Percentiles rank a stretch among this genome's conserved stretches.
Conservation (phyloP, 225 moss, liverwort and hornwort genomes). For the Antitrichia curtipendula region DNA sequence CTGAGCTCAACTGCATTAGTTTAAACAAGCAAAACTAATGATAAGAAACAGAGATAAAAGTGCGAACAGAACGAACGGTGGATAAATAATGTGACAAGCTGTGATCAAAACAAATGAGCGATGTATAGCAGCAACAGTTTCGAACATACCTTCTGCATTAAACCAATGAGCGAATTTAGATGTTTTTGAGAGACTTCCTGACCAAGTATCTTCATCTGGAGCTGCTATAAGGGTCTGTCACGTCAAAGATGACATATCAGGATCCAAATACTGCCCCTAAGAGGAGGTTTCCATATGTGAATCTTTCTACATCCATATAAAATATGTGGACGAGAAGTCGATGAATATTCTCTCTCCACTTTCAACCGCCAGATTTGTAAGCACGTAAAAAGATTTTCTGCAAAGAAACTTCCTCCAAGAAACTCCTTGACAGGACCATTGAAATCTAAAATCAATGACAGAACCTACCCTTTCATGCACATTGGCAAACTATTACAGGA, state of each 20-base stretch:
- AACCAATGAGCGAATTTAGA: slow-evolving; percentile 94
- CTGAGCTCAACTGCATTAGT: not conserved
- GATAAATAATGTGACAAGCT: not conserved
- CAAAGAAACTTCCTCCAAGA: not conserved
- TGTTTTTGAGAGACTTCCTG: slow-evolving; percentile 47
- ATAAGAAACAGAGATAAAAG: not conserved
- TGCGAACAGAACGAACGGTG: not conserved
- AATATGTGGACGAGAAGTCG: not conserved
- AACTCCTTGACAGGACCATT: not conserved
- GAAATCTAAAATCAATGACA: not conserved
- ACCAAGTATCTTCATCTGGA: slow-evolving; percentile 53
- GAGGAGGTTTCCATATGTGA: not conserved
- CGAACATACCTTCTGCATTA: slow-evolving; percentile 56
- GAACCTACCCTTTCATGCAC: not conserved
- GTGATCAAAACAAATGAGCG: not conserved
- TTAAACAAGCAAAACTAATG: not conserved
- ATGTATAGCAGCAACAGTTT: not conserved
- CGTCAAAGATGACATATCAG: slow-evolving; percentile 13
- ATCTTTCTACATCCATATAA: not conserved
- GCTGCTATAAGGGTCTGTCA: slow-evolving; percentile 37
- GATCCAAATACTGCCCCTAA: not conserved
- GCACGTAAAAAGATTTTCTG: not conserved
- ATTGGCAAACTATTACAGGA: not conserved
- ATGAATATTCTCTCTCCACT: not conserved
- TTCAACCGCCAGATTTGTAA: not conserved